Percentiles rank a stretch among this genome's conserved stretches.
phyloP scores from a whole-genome alignment of 2,329 filamentous ascomycete genomes.

The Alternaria panax region DNA sequence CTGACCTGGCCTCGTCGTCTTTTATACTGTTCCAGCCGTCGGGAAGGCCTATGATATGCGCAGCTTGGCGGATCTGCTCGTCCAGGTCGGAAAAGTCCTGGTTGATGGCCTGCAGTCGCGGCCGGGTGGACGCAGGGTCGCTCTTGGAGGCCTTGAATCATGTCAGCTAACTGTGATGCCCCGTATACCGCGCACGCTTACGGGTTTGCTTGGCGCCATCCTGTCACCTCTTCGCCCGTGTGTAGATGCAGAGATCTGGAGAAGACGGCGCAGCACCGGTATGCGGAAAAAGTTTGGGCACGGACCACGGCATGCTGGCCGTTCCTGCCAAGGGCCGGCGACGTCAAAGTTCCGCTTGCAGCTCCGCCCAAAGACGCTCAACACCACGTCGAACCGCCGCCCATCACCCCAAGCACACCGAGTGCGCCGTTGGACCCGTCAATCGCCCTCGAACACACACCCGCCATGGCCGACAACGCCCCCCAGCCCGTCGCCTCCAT shows the following conservation, averaged over 20 bases:
- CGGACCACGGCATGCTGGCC: constrained; percentile 18
- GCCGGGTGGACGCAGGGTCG: constrained; percentile 42
- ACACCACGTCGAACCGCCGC: constrained; percentile 30
- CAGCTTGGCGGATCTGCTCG: constrained; percentile 52
- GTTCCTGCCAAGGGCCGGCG: constrained; percentile 33
- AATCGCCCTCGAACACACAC: constrained; percentile 37
- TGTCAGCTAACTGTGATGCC: constrained; percentile 2
- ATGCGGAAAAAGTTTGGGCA: constrained; percentile 31
- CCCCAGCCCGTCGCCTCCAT: constrained; percentile 65
- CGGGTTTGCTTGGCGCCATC: constrained; percentile 35
- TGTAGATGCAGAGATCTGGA: constrained; percentile 8
- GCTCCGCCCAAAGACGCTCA: constrained; percentile 29
- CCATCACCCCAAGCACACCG: constrained; percentile 21
- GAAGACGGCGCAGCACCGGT: constrained; percentile 9
- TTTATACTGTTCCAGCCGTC: constrained; percentile 32
- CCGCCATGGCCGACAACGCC: constrained; percentile 66
- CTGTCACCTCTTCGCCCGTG: constrained; percentile 13
- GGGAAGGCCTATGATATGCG: constrained; percentile 51
- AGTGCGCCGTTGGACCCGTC: constrained; percentile 28
- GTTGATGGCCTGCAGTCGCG: constrained; percentile 51
- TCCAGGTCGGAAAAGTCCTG: constrained; percentile 47
- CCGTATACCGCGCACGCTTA: constrained; percentile 1
- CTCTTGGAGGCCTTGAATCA: constrained; percentile 15
- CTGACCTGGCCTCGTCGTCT: constrained; percentile 16
- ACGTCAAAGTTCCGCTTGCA: constrained; percentile 38